Evolutionary conservation across 2,329 filamentous ascomycete genomes (phyloP).

Genomic region (Colletotrichum sp.): DNA sequence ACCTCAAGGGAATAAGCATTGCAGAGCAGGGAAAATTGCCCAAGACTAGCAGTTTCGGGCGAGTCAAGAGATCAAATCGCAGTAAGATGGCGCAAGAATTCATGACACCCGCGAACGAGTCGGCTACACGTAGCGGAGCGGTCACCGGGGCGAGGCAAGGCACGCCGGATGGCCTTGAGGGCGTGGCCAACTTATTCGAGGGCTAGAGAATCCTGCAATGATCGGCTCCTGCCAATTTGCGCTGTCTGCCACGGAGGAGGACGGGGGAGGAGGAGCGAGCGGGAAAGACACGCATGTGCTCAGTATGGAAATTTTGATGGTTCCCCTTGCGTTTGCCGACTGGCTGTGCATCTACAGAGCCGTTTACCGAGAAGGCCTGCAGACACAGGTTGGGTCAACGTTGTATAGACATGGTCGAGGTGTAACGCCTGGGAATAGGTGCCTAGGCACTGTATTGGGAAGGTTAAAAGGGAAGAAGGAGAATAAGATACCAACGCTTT

Average conservation of each 20-base stretch:
- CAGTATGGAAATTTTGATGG: background rate
- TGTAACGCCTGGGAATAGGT: background rate
- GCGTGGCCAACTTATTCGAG: conserved; percentile 58
- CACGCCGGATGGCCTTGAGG: conserved; percentile 59
- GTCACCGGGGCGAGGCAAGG: conserved; percentile 33
- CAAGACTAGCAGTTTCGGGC: conserved; percentile 50
- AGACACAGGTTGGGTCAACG: background rate
- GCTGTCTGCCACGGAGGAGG: background rate
- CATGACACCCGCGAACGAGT: conserved; percentile 52
- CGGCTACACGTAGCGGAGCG: conserved; percentile 30
- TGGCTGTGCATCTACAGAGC: background rate
- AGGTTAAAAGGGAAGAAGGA: background rate
- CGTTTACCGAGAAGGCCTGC: background rate
- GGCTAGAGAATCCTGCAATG: conserved; percentile 24
- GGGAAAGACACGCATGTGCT: background rate
- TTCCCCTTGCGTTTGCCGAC: background rate
- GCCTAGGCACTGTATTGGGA: background rate
- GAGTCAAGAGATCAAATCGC: conserved; percentile 49
- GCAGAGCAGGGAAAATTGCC: conserved; percentile 89
- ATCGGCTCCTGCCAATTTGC: background rate
- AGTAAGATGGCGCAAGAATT: conserved; percentile 71
- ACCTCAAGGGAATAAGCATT: conserved; percentile 88
- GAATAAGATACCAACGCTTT: conserved; percentile 10
- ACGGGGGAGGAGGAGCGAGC: background rate
- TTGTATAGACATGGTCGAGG: background rate